Evolutionary conservation across 2,329 filamentous ascomycete species (phyloP), one percentile per base, ranked within the genome.

Genomic region (Trichoderma polysporum): DNA sequence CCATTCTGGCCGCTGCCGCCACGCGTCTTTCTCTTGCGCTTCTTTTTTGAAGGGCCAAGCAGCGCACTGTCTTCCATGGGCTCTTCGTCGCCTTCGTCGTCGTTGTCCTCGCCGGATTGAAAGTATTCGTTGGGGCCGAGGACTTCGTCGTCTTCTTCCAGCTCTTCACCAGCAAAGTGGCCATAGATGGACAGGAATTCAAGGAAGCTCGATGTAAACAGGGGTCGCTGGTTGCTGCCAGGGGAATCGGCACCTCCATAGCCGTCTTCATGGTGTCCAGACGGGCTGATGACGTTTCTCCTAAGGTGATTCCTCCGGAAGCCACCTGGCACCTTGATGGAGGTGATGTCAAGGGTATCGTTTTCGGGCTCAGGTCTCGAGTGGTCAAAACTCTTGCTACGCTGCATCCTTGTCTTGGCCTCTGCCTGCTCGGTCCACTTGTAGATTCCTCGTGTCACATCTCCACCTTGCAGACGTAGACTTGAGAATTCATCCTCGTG

Each of bases 111-210:
- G 71, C 91, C 91, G 0, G 92, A 94, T 8, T 90, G 90, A 76
- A 97, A 97, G 78, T 97, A 97, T 75, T 97, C 94, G 76, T 96
- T 91, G 1, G 93, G 92, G 5, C 86, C 88, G 15, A 97, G 82
- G 1, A 89, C 92, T 77, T 98, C 94, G 73, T 98, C 95, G 73
- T 98, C 95, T 78, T 99, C 95, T 77, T 97, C 94, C 13, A 99
- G 85, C 76, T 97, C 91, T 79, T 99, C 95, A 79, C 95, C 95
- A 2, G 95, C 95, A 76, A 99, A 99, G 80, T 99, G 95, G 4
- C 95, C 95, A 73, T 97, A 99, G 33, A 99, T 86, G 8, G 92
- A 94, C 59, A 99, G 78, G 74, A 99, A 99, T 77, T 99, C 96
- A 68, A 99, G 86, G 76, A 99, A 99, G 79, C 91, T 99, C 71